These are phyloP conservation scores for Podila minutissima DNA, from an alignment of 192 early-diverging fungal genomes.

Conservation along the genomic window DNA sequence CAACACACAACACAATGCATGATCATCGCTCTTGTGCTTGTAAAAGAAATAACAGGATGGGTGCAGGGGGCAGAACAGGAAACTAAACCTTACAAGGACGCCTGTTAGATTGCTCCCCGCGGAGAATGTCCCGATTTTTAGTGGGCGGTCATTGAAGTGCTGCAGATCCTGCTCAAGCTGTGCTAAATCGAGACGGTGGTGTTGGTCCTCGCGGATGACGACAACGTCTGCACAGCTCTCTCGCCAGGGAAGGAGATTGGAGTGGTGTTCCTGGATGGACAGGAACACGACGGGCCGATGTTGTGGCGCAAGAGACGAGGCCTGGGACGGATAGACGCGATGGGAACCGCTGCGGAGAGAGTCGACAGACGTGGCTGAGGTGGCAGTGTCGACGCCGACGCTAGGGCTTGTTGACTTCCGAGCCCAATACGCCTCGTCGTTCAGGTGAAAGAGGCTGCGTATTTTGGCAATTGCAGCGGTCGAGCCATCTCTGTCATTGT, in stretches of 20 bases:
- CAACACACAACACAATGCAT: too few species aligned
- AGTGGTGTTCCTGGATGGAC: slow-evolving; percentile 46
- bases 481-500: background rate
- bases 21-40: too few species aligned
- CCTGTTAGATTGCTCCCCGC: slow-evolving; percentile 52
- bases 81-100: slow-evolving; percentile 16
- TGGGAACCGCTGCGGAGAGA: background rate
- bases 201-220: slow-evolving; percentile 8
- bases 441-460: background rate
- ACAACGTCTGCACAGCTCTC: slow-evolving; percentile 43
- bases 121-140: slow-evolving; percentile 42
- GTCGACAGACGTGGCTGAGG: background rate
- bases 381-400: background rate
- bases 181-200: slow-evolving; percentile 10
- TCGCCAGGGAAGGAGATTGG: slow-evolving; percentile 50
- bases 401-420: background rate
- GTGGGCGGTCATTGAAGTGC: slow-evolving; percentile 1
- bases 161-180: slow-evolving; percentile 22
- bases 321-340: too few species aligned
- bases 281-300: slow-evolving; percentile 43
- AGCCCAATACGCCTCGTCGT: slow-evolving; percentile 6
- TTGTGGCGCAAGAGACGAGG: background rate
- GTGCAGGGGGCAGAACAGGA: background rate
- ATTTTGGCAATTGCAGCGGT: background rate
- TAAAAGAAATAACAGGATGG: background rate